A percentile compares a stretch with the other conserved stretches of the same genome.
phyloP scores from a whole-genome alignment of 2,329 filamentous ascomycete species.

The Arthrinium phaeospermum region DNA sequence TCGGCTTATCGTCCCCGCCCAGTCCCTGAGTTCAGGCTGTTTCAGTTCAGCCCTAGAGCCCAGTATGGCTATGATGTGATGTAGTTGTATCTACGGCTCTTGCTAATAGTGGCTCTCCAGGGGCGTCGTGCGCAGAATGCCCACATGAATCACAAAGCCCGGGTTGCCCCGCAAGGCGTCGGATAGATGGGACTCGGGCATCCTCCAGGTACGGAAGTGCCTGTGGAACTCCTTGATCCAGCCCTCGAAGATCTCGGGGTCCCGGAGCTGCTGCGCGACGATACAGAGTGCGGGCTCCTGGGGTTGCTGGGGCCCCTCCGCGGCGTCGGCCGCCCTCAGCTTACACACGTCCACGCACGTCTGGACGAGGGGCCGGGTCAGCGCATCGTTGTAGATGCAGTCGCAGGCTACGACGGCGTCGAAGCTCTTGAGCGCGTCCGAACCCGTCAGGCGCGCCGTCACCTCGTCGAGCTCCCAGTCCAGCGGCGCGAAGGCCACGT shows the following conservation, averaged over 20 bases:
- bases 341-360: constrained; percentile 78
- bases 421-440: constrained; percentile 53
- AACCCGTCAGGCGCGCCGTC: constrained; percentile 47
- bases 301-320: constrained; percentile 22
- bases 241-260: constrained; percentile 81
- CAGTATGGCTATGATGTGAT: not conserved
- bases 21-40: not conserved
- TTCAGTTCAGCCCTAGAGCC: not conserved
- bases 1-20: not conserved
- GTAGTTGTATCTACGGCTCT: not conserved
- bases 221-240: constrained; percentile 75
- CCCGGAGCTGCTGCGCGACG: constrained; percentile 87
- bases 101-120: not conserved
- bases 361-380: constrained; percentile 81
- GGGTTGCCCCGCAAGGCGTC: constrained; percentile 64
- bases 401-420: constrained; percentile 85
- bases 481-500: constrained; percentile 64
- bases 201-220: constrained; percentile 76
- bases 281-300: constrained; percentile 70
- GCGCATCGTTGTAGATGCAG: constrained; percentile 91
- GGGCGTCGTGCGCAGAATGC: constrained; percentile 57
- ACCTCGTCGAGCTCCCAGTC: constrained; percentile 83
- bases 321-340: constrained; percentile 46
- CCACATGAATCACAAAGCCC: constrained; percentile 85
- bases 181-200: constrained; percentile 69